Conservation (phyloP, 345 rosid genomes). For the Aquilaria yunnanensis region DNA sequence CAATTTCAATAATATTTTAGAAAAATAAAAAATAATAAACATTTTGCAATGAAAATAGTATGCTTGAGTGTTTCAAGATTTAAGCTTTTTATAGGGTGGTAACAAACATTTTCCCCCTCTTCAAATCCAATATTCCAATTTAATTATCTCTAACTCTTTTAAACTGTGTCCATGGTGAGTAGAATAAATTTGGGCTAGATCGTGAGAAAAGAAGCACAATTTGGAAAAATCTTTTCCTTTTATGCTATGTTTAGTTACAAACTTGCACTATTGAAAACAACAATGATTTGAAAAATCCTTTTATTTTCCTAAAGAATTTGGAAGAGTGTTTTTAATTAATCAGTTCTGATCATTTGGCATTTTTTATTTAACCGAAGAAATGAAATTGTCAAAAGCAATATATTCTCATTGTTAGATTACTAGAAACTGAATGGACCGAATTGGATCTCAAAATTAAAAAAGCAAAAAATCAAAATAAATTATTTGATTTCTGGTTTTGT, state of each 20-base stretch:
- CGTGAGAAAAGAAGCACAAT: not conserved
- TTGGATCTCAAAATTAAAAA: too few relatives aligned
- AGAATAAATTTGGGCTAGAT: not conserved
- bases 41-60: not conserved
- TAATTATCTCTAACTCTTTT: not conserved
- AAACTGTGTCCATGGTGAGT: not conserved
- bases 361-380: too few relatives aligned
- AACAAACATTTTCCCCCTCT: not conserved
- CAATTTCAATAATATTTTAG: not conserved
- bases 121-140: not conserved
- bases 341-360: too few relatives aligned
- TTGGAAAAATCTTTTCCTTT: not conserved
- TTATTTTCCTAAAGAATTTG: too few relatives aligned
- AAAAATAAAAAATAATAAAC: not conserved
- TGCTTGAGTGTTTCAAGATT: not conserved
- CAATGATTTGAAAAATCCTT: too few relatives aligned
- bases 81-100: not conserved
- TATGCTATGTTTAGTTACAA: conserved; percentile 2
- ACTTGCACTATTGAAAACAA: too few relatives aligned
- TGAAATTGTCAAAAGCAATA: too few relatives aligned
- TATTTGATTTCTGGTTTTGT: too few relatives aligned
- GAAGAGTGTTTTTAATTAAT: too few relatives aligned
- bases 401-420: too few relatives aligned
- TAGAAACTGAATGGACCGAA: too few relatives aligned
- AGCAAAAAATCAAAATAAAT: too few relatives aligned